These are phyloP conservation scores for Agastache rugosa DNA, from an alignment of 257 asterid genomes.

Conservation along the genomic window DNA sequence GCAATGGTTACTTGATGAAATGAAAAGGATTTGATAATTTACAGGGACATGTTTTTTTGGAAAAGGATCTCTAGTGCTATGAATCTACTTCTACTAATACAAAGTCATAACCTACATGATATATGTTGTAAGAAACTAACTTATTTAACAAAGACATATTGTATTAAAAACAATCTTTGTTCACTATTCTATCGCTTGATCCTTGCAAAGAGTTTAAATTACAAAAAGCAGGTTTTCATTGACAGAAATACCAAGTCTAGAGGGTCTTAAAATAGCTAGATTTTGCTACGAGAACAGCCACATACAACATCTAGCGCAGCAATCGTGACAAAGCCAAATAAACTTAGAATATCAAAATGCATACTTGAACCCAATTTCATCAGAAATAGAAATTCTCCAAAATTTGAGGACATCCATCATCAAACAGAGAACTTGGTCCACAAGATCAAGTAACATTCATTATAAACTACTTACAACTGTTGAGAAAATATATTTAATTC, in stretches of 20 bases:
- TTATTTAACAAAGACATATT: neutral
- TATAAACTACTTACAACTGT: neutral
- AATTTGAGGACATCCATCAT: neutral
- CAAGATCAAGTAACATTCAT: neutral
- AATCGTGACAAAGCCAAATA: conserved; percentile 5
- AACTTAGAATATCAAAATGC: conserved; percentile 1
- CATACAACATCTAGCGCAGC: neutral
- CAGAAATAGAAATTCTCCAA: conserved; percentile 15
- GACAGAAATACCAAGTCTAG: neutral
- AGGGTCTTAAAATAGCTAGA: neutral
- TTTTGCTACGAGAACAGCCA: neutral
- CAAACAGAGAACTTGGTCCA: neutral
- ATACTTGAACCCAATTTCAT: neutral
- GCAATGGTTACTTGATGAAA: neutral
- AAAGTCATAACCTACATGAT: neutral
- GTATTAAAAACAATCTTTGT: no score
- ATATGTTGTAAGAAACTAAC: neutral
- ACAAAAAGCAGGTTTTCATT: conserved; percentile 14
- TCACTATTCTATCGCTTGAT: conserved; percentile 8
- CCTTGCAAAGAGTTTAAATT: neutral
- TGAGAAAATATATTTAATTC: neutral
- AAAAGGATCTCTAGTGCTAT: neutral
- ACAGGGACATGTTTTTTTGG: neutral
- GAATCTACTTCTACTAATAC: neutral
- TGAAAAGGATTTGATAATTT: neutral